phyloP scores from a whole-genome alignment of 2,329 filamentous ascomycete species.

The Diaporthe batatas region DNA sequence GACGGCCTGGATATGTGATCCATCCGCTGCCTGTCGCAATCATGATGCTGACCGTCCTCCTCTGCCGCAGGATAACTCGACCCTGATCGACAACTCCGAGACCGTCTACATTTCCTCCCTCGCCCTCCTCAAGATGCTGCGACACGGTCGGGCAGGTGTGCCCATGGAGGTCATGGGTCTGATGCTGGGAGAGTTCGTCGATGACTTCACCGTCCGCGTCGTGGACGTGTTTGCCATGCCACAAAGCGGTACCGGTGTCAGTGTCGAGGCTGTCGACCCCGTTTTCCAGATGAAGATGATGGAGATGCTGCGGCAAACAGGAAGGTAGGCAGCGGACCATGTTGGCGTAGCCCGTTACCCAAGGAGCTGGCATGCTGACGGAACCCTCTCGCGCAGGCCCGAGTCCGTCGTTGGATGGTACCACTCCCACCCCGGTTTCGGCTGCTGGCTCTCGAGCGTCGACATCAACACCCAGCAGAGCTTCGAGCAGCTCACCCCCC shows the following conservation, averaged over 20 bases:
- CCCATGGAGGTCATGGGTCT: conserved; percentile 99
- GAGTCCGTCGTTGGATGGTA: conserved; percentile 99
- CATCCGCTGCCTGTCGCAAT: neutral
- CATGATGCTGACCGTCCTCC: conserved; percentile 40
- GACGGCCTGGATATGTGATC: neutral
- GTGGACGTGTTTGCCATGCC: conserved; percentile 99
- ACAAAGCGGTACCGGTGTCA: conserved; percentile 97
- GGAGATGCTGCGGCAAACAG: conserved; percentile 99
- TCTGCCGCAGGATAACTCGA: conserved; percentile 79
- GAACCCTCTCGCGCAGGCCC: conserved; percentile 68
- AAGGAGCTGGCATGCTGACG: neutral
- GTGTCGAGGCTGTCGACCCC: conserved; percentile 96
- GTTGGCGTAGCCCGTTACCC: too few species aligned
- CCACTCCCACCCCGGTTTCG: conserved; percentile 98
- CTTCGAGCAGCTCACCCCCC: conserved; percentile 98
- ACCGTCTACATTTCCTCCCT: conserved; percentile 99
- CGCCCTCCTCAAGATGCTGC: conserved; percentile 97
- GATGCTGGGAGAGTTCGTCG: conserved; percentile 98
- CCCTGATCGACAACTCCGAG: conserved; percentile 98
- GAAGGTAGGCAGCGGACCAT: conserved; percentile 72
- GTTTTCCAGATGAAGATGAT: conserved; percentile 99
- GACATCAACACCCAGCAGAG: conserved; percentile 99
- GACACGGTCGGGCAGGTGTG: conserved; percentile 95
- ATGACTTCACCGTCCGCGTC: conserved; percentile 98
- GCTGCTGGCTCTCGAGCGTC: conserved; percentile 98